phyloP scores from a whole-genome alignment of 2,329 filamentous ascomycete genomes.

The Sporothrix brasiliensis region DNA sequence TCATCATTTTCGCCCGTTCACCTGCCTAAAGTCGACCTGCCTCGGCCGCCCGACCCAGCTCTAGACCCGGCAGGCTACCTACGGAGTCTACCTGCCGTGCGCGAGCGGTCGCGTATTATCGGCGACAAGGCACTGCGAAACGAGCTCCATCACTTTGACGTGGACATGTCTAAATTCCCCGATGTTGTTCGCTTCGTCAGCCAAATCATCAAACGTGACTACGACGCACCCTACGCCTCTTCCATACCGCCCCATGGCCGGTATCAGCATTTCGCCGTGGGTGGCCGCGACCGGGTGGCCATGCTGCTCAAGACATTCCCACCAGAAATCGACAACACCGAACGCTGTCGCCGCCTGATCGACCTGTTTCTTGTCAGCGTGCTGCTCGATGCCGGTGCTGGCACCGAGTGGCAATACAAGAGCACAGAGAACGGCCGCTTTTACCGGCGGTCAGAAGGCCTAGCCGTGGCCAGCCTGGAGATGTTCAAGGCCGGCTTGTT shows the following conservation, averaged over 20 bases:
- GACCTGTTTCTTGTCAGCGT: conserved; percentile 66
- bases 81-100: conserved; percentile 82
- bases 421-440: conserved; percentile 82
- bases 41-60: conserved; percentile 81
- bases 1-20: conserved; percentile 56
- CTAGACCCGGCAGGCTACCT: conserved; percentile 89
- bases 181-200: conserved; percentile 86
- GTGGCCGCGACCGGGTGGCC: conserved; percentile 72
- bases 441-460: conserved; percentile 83
- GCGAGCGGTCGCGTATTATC: conserved; percentile 75
- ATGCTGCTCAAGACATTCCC: conserved; percentile 72
- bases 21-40: conserved; percentile 77
- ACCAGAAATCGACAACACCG: conserved; percentile 67
- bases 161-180: conserved; percentile 80
- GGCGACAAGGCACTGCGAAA: conserved; percentile 77
- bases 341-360: conserved; percentile 73
- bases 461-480: conserved; percentile 75
- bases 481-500: conserved; percentile 95
- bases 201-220: conserved; percentile 80
- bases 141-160: conserved; percentile 80
- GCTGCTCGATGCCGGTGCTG: conserved; percentile 74
- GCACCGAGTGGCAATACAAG: conserved; percentile 89
- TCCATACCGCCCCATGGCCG: conserved; percentile 82
- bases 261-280: conserved; percentile 84
- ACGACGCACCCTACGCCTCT: conserved; percentile 55